Conservation (phyloP, 495 filamentous ascomycete genomes). For the Penicillium manginii region DNA sequence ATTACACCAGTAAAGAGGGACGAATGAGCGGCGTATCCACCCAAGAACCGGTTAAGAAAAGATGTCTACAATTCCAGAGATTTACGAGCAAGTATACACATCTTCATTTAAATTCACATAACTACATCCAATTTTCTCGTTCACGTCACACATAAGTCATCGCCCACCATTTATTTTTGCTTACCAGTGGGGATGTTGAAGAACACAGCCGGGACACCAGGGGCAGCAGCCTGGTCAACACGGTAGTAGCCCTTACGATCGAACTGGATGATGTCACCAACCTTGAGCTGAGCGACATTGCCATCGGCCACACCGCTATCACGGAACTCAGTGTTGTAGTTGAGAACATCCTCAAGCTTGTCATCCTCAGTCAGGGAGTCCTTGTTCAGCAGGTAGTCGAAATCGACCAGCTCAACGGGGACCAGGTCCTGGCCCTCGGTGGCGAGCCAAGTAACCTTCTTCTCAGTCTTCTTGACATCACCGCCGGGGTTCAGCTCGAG, state of each 20-base stretch:
- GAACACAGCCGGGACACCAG: conserved; percentile 69
- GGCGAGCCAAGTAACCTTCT: conserved; percentile 93
- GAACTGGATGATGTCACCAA: conserved; percentile 89
- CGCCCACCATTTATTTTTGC: conserved; percentile 34
- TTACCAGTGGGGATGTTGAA: conserved; percentile 82
- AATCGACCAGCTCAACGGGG: conserved; percentile 84
- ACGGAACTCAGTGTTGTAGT: conserved; percentile 72
- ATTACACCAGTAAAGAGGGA: too few relatives aligned
- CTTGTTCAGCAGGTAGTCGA: conserved; percentile 91
- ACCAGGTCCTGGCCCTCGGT: conserved; percentile 73
- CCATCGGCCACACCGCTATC: conserved; percentile 78
- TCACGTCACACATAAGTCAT: conserved; percentile 5
- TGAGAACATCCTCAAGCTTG: conserved; percentile 78
- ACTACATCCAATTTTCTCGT: conserved; percentile 1
- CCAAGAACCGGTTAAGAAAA: too few relatives aligned
- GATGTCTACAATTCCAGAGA: conserved; percentile 1
- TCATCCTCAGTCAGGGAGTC: conserved; percentile 86
- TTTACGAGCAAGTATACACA: not conserved
- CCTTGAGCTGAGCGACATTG: conserved; percentile 74
- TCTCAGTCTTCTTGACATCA: conserved; percentile 90
- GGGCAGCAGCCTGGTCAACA: conserved; percentile 63
- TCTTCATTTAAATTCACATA: not conserved
- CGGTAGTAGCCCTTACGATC: conserved; percentile 92
- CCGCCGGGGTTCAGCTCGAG: conserved; percentile 84
- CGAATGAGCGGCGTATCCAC: too few relatives aligned